phyloP scores from a whole-genome alignment of 495 filamentous ascomycete species.

The Penicillium pancosmium region DNA sequence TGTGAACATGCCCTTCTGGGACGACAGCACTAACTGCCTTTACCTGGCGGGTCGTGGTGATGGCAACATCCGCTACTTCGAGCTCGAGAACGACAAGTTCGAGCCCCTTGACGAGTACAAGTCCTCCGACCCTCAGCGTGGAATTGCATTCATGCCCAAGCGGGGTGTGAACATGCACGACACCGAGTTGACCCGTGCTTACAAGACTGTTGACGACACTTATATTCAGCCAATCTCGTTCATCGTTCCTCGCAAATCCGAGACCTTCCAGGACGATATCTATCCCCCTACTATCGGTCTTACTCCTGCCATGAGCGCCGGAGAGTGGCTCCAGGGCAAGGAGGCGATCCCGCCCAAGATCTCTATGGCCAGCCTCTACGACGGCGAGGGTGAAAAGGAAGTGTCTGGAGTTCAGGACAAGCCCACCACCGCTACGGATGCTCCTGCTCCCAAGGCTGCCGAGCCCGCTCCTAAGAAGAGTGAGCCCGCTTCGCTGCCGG shows the following conservation, averaged over 20 bases:
- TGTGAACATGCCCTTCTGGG: conserved; percentile 99
- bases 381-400: conserved; percentile 76
- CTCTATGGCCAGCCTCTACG: conserved; percentile 88
- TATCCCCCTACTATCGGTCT: conserved; percentile 80
- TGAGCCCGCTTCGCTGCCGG: conserved; percentile 42
- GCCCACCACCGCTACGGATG: conserved; percentile 48
- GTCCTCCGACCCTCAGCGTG: conserved; percentile 89
- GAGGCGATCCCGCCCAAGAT: conserved; percentile 84
- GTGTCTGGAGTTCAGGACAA: conserved; percentile 68
- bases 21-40: conserved; percentile 89
- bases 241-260: conserved; percentile 92
- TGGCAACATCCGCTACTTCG: conserved; percentile 97
- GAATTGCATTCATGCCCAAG: conserved; percentile 92
- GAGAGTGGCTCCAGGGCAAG: conserved; percentile 87
- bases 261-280: conserved; percentile 97
- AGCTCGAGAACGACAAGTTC: conserved; percentile 97
- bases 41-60: conserved; percentile 97
- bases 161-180: conserved; percentile 95
- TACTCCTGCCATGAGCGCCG: conserved; percentile 75
- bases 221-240: conserved; percentile 98
- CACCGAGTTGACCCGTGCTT: conserved; percentile 93
- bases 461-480: conserved; percentile 54
- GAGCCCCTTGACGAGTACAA: conserved; percentile 96
- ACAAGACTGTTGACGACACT: conserved; percentile 91
- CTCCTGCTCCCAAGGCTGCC: conserved; percentile 47